Base-by-base conservation (phyloP, 306 rosid species). In the Hippophae rhamnoides region DNA sequence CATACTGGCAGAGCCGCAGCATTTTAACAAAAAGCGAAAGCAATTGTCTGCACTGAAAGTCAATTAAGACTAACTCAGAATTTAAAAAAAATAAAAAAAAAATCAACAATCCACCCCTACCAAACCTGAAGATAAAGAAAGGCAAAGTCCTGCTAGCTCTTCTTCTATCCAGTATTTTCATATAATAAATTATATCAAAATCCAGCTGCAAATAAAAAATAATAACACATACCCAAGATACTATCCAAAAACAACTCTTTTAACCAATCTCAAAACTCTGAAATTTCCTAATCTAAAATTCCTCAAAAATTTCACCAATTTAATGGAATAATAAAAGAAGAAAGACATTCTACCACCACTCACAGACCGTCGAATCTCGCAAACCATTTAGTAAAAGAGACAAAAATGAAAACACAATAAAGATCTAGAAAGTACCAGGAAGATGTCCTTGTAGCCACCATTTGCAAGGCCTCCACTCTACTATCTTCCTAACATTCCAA, bases 401-500 rank as follows among this genome's bases (percentile, higher is more conserved):
- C 41, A 2, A 57, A 41, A 48, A 71, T 0, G 12, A 6, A 6
- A 27, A 6, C 8, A 44, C n/a, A 42, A 11, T 41, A 5, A 13
- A 5, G 10, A 9, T 23, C 1, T 38, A 52, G 10, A 45, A 63
- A 6, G 8, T 75, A 92, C 96, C 93, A 41, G 68, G 58, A 71
- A 65, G 75, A 62, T 72, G 79, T 14, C 78, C 85, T 76, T 80
- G 83, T 9, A 76, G 76, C 99, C 96, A 92, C 99, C 95, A 92
- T 51, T 77, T 69, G 89, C 99, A 92, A 73, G 94, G 90, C 42
- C 84, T 84, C 99, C 99, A 92, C 55, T 85, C 93, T 52, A 76
- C 72, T 54, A 69, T 66, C 77, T 95, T 86, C 70, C 71, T 67
- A 23, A 92, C 82, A 76, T 84, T 80, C 99, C 99, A 85, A 76